Conservation (phyloP, 2,329 filamentous ascomycete genomes). For the Alternaria alternata region DNA sequence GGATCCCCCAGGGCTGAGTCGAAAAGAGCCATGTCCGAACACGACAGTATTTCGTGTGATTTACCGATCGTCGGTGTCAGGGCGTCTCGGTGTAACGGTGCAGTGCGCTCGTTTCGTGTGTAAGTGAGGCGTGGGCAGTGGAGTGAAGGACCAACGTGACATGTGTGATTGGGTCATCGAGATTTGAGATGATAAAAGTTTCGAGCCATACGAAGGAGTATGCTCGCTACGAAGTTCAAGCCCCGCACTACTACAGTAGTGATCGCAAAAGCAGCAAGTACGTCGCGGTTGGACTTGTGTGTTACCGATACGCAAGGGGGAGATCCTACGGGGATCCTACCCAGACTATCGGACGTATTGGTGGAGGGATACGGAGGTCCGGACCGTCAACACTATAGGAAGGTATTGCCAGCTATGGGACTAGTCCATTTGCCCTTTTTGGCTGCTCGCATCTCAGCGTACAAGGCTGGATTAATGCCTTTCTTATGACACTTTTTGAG, state of each 20-base stretch:
- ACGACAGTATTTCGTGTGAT: neutral
- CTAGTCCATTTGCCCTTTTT: constrained; percentile 51
- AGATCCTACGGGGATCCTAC: neutral
- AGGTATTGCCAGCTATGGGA: constrained; percentile 47
- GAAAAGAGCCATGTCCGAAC: neutral
- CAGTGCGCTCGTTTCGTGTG: neutral
- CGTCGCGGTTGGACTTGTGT: neutral
- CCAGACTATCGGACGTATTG: neutral
- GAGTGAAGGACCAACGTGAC: neutral
- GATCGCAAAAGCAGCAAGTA: neutral
- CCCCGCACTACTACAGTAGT: neutral
- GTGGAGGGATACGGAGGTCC: neutral
- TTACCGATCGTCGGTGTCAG: neutral
- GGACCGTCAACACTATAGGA: constrained; percentile 27
- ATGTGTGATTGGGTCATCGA: neutral
- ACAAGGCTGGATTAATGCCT: constrained; percentile 57
- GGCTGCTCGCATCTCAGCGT: constrained; percentile 58
- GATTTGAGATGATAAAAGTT: neutral
- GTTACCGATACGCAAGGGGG: constrained; percentile 1
- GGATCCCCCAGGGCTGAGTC: neutral
- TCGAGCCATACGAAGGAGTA: neutral
- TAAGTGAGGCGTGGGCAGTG: neutral
- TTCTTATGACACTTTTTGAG: constrained; percentile 57
- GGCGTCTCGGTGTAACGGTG: neutral
- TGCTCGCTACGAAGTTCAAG: constrained; percentile 2